phyloP scores from a whole-genome alignment of 306 rosid genomes.

The Prunus campanulata region DNA sequence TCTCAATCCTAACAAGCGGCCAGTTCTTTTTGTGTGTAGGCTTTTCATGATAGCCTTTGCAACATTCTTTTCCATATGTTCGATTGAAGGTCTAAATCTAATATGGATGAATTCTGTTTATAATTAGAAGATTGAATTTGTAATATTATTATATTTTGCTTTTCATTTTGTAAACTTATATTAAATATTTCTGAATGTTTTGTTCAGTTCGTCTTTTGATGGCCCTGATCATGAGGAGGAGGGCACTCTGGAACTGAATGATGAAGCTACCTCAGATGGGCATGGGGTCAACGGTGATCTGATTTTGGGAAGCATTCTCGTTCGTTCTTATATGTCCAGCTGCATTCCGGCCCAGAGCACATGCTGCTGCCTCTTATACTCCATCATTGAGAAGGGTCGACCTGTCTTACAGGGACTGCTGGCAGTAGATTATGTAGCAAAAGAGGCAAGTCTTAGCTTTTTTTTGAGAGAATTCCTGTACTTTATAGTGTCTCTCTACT shows the following conservation, averaged over 20 bases:
- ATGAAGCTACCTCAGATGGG: constrained; percentile 59
- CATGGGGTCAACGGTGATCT: constrained; percentile 51
- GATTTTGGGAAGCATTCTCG: constrained; percentile 23
- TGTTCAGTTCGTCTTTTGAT: constrained; percentile 73
- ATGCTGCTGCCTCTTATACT: constrained; percentile 59
- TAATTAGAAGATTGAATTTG: background rate
- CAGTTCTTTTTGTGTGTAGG: background rate
- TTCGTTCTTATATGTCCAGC: constrained; percentile 80
- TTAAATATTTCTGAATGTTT: constrained; percentile 15
- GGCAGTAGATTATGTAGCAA: constrained; percentile 88
- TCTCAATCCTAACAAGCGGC: background rate
- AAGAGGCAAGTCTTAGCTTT: constrained; percentile 62
- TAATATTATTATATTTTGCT: background rate
- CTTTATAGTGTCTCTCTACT: background rate
- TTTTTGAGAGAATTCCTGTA: background rate
- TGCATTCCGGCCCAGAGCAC: constrained; percentile 97
- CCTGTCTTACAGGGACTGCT: constrained; percentile 92
- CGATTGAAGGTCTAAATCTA: background rate
- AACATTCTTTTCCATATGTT: background rate
- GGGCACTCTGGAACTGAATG: constrained; percentile 49
- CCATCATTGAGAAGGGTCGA: constrained; percentile 86
- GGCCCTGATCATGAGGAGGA: constrained; percentile 62
- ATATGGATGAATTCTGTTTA: background rate
- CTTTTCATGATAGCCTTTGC: background rate
- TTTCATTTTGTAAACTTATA: background rate